Evolutionary conservation across 2,329 filamentous ascomycete genomes (phyloP).

Genomic region (Xylaria sp.): DNA sequence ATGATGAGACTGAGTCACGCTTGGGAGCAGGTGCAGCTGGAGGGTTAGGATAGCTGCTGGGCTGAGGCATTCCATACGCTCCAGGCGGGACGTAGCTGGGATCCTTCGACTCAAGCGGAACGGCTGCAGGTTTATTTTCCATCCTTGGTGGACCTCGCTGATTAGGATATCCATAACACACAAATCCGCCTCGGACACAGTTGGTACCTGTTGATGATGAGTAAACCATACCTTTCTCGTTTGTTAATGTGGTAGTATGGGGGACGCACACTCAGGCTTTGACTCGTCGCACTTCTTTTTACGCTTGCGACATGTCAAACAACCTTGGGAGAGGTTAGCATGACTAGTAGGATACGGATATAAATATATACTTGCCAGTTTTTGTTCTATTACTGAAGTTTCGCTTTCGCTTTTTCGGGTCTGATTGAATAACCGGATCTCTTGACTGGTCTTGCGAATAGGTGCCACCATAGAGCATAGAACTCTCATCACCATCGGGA

Average conservation of each 20-base stretch:
- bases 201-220: slow-evolving; percentile 74
- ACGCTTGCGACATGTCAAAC: slow-evolving; percentile 87
- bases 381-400: slow-evolving; percentile 97
- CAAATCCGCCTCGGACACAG: slow-evolving; percentile 88
- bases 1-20: slow-evolving; percentile 68
- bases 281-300: slow-evolving; percentile 99
- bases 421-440: slow-evolving; percentile 64
- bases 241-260: neutral
- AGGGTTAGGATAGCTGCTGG: slow-evolving; percentile 47
- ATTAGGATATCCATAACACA: slow-evolving; percentile 90
- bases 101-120: slow-evolving; percentile 88
- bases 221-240: slow-evolving; percentile 33
- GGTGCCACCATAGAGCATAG: slow-evolving; percentile 55
- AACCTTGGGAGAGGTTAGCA: slow-evolving; percentile 53
- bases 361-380: slow-evolving; percentile 59
- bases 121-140: slow-evolving; percentile 72
- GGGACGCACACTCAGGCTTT: slow-evolving; percentile 85
- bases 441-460: slow-evolving; percentile 61
- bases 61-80: slow-evolving; percentile 70
- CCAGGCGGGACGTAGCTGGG: slow-evolving; percentile 70
- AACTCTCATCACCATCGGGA: slow-evolving; percentile 65
- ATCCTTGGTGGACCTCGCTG: slow-evolving; percentile 84
- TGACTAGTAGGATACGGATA: neutral
- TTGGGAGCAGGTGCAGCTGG: slow-evolving; percentile 54
- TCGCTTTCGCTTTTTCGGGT: slow-evolving; percentile 76